phyloP scores from a whole-genome alignment of 345 rosid species.

The Populus nigra region DNA sequence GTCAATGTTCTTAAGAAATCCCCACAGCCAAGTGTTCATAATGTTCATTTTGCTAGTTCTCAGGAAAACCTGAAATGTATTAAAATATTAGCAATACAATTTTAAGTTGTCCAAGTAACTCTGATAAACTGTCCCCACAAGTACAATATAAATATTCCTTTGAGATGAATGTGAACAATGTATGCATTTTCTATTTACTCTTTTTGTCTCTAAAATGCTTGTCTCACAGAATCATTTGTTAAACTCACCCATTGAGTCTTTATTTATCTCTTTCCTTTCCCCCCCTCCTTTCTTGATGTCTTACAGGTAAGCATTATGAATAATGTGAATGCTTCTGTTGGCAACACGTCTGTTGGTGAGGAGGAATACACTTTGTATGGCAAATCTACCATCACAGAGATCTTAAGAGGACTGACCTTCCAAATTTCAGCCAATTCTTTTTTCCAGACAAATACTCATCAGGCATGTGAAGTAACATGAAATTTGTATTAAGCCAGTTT shows the following conservation, averaged over 20 bases:
- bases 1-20: not conserved
- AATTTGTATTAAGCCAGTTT: not conserved
- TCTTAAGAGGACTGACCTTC: slow-evolving; percentile 73
- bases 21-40: not conserved
- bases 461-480: slow-evolving; percentile 42
- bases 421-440: slow-evolving; percentile 96
- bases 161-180: not conserved
- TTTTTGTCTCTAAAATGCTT: too few species aligned
- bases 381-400: slow-evolving; percentile 68
- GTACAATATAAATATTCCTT: not conserved
- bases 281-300: slow-evolving; percentile 14
- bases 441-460: slow-evolving; percentile 87
- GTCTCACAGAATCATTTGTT: not conserved
- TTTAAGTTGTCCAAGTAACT: not conserved
- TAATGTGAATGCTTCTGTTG: slow-evolving; percentile 83
- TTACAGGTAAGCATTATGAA: slow-evolving; percentile 78
- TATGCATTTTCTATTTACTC: not conserved
- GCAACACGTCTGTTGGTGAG: slow-evolving; percentile 93
- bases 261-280: not conserved
- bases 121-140: not conserved
- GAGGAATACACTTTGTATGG: slow-evolving; percentile 76
- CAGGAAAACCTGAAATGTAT: not conserved
- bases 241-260: not conserved
- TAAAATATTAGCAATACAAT: not conserved
- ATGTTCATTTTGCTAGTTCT: not conserved